Conservation (phyloP, 805 yeast species). For the Candida corydali region DNA sequence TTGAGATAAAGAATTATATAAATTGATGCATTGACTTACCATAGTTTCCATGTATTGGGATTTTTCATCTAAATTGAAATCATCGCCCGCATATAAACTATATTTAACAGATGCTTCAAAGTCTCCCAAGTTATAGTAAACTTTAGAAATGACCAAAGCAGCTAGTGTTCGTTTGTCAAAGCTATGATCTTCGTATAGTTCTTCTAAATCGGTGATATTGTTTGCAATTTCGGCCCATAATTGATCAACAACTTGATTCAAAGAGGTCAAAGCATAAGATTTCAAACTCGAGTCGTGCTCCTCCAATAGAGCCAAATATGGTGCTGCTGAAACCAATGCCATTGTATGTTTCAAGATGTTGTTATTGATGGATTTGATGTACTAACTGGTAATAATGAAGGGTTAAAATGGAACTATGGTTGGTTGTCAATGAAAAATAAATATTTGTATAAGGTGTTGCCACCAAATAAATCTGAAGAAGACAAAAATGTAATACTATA, state of each 20-base stretch:
- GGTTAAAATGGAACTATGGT: background rate
- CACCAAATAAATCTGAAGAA: conserved; percentile 6
- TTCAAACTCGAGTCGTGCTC: conserved; percentile 79
- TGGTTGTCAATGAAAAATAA: conserved; percentile 4
- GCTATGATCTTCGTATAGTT: conserved; percentile 76
- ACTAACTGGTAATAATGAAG: background rate
- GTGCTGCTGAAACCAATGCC: conserved; percentile 83
- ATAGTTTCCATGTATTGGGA: conserved; percentile 92
- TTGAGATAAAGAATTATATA: conserved; percentile 67
- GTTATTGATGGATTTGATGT: background rate
- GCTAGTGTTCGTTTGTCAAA: conserved; percentile 80
- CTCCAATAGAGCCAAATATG: conserved; percentile 81
- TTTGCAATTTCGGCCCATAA: conserved; percentile 98
- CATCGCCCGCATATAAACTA: conserved; percentile 79
- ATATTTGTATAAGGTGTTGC: too few relatives aligned
- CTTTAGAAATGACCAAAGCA: conserved; percentile 89
- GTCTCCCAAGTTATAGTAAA: conserved; percentile 87
- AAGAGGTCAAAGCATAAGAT: conserved; percentile 77
- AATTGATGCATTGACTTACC: conserved; percentile 87
- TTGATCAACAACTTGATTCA: conserved; percentile 80
- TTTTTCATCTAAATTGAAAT: conserved; percentile 68
- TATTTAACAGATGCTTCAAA: conserved; percentile 85
- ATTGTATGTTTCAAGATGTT: conserved; percentile 17
- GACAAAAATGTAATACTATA: background rate
- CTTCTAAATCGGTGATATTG: conserved; percentile 82